Evolutionary conservation across 2,329 filamentous ascomycete genomes (phyloP).

Genomic region (Furcasterigmium furcatum): DNA sequence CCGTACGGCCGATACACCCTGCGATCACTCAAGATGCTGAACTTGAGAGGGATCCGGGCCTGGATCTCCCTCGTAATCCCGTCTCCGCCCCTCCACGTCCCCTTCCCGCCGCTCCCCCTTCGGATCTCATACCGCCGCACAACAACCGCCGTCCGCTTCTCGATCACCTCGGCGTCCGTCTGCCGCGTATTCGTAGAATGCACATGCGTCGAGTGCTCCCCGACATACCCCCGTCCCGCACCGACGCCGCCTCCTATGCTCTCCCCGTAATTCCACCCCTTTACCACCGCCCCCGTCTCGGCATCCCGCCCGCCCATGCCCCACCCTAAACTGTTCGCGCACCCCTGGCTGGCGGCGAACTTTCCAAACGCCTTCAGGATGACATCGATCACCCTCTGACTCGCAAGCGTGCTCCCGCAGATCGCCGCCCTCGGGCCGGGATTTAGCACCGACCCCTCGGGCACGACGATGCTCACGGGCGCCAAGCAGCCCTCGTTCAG

Average conservation of each 20-base stretch:
- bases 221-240: slow-evolving; percentile 23
- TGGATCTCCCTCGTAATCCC: slow-evolving; percentile 31
- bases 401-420: slow-evolving; percentile 58
- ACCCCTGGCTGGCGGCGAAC: slow-evolving; percentile 23
- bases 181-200: slow-evolving; percentile 29
- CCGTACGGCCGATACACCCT: slow-evolving; percentile 29
- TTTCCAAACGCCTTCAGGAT: slow-evolving; percentile 25
- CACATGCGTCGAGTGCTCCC: slow-evolving; percentile 21
- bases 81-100: slow-evolving; percentile 25
- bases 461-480: slow-evolving; percentile 28
- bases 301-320: slow-evolving; percentile 26
- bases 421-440: slow-evolving; percentile 27
- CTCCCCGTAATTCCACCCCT: slow-evolving; percentile 25
- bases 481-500: slow-evolving; percentile 34
- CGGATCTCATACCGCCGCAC: slow-evolving; percentile 25
- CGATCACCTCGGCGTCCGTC: slow-evolving; percentile 28
- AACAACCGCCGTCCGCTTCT: slow-evolving; percentile 28
- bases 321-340: slow-evolving; percentile 28
- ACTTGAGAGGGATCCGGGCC: slow-evolving; percentile 24
- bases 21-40: slow-evolving; percentile 30
- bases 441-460: slow-evolving; percentile 25
- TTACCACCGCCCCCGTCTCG: slow-evolving; percentile 14
- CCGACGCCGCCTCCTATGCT: slow-evolving; percentile 28
- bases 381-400: slow-evolving; percentile 27
- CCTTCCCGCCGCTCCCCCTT: slow-evolving; percentile 22